These are phyloP conservation scores for Cyberlindnera lachancei DNA, from an alignment of 805 yeast species.

Conservation along the genomic window DNA sequence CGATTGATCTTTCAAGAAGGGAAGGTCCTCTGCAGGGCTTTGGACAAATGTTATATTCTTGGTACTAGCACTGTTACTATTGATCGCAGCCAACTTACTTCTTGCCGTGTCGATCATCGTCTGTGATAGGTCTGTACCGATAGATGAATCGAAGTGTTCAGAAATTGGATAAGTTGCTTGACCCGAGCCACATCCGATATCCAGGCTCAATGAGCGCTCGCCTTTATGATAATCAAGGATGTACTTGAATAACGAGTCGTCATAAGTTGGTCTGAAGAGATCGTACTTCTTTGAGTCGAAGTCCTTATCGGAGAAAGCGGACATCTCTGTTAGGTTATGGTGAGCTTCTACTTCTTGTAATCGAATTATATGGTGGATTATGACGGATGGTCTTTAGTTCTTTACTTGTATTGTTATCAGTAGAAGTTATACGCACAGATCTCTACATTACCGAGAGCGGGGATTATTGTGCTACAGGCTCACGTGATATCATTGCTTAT, in stretches of 20 bases:
- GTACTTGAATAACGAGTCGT: conserved; percentile 37
- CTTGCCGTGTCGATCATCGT: conserved; percentile 47
- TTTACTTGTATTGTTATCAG: too few relatives aligned
- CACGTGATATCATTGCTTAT: too few relatives aligned
- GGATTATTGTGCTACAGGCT: too few relatives aligned
- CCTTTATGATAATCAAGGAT: conserved; percentile 37
- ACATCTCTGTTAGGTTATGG: conserved; percentile 40
- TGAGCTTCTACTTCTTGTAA: too few relatives aligned
- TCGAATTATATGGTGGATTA: too few relatives aligned
- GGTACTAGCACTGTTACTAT: conserved; percentile 4
- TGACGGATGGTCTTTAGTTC: too few relatives aligned
- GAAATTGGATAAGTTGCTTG: conserved; percentile 53
- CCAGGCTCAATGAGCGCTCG: conserved; percentile 39
- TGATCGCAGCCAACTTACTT: conserved; percentile 18
- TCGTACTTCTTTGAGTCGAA: conserved; percentile 50
- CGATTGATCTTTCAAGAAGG: conserved; percentile 27
- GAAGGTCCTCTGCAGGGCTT: conserved; percentile 19
- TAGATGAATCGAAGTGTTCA: conserved; percentile 35
- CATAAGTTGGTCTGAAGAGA: conserved; percentile 61
- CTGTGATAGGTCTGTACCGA: conserved; percentile 58
- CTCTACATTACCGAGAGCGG: too few relatives aligned
- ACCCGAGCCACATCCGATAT: conserved; percentile 80
- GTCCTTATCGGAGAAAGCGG: conserved; percentile 48
- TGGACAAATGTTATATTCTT: conserved; percentile 13
- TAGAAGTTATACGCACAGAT: too few relatives aligned